phyloP scores from a whole-genome alignment of 2,329 filamentous ascomycete species.

The Coniosporium tulheliwenetii region DNA sequence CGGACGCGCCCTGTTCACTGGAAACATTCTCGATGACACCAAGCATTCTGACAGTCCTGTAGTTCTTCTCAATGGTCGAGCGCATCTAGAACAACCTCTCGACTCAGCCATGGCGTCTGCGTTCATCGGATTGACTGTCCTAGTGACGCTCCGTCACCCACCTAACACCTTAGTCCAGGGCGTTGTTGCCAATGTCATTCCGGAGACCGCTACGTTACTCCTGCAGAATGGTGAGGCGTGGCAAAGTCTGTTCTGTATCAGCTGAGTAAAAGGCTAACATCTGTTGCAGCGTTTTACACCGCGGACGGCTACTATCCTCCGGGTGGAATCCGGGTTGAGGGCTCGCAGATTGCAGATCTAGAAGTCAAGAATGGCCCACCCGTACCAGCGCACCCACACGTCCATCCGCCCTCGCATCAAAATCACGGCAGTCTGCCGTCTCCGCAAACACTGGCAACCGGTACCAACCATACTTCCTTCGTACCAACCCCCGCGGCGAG shows the following conservation, averaged over 20 bases:
- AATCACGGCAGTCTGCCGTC: constrained; percentile 2
- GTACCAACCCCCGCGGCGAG: neutral
- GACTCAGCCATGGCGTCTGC: constrained; percentile 40
- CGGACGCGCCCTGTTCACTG: no score
- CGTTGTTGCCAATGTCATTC: constrained; percentile 53
- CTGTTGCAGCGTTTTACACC: constrained; percentile 33
- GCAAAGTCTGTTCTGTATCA: neutral
- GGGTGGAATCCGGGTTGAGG: constrained; percentile 40
- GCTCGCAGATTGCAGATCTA: constrained; percentile 40
- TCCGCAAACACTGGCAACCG: neutral
- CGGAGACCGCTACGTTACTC: constrained; percentile 42
- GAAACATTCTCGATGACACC: no score
- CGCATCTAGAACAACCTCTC: no score
- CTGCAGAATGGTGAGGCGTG: constrained; percentile 50
- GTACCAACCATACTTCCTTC: neutral
- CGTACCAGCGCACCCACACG: neutral
- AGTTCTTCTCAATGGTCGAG: no score
- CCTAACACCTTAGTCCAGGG: constrained; percentile 51
- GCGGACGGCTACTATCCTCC: constrained; percentile 36
- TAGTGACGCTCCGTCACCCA: constrained; percentile 54
- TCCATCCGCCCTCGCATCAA: neutral
- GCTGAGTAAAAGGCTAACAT: constrained; percentile 25
- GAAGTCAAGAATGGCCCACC: constrained; percentile 21
- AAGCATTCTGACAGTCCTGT: no score
- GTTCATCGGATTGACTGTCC: constrained; percentile 64